Conservation (phyloP, 805 yeast species). For the Ogataea polymorpha region DNA sequence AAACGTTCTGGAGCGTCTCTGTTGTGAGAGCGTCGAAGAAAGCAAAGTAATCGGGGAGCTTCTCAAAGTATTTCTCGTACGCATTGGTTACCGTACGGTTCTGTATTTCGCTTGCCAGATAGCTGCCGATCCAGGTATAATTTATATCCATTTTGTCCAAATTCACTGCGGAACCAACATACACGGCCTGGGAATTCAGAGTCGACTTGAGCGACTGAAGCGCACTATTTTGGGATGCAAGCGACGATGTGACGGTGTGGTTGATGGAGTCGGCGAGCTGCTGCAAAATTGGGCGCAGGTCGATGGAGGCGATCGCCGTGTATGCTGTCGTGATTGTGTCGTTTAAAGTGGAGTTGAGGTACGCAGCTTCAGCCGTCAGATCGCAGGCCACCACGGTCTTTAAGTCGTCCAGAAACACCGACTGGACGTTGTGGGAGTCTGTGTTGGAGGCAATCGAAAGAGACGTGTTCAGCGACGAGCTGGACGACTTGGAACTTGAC, state of each 20-base stretch:
- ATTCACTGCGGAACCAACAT: conserved; percentile 11
- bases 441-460: background rate
- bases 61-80: conserved; percentile 4
- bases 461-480: background rate
- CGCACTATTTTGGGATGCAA: conserved; percentile 8
- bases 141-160: conserved; percentile 12
- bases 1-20: background rate
- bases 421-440: background rate
- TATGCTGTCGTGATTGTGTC: conserved; percentile 10
- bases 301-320: background rate
- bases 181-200: conserved; percentile 15
- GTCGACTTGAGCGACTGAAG: conserved; percentile 9
- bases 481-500: background rate
- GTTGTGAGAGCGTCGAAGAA: background rate
- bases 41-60: background rate
- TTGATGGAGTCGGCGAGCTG: conserved; percentile 9
- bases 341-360: conserved; percentile 8
- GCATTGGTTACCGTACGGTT: conserved; percentile 1
- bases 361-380: conserved; percentile 1
- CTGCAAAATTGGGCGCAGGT: conserved; percentile 4
- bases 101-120: background rate
- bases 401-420: conserved; percentile 5
- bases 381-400: conserved; percentile 3
- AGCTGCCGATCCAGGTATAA: conserved; percentile 17
- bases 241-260: conserved; percentile 7